Evolutionary conservation across 305 asterid genomes (phyloP), one percentile per base, ranked within the genome.

Genomic region (Coffea humblotiana): DNA sequence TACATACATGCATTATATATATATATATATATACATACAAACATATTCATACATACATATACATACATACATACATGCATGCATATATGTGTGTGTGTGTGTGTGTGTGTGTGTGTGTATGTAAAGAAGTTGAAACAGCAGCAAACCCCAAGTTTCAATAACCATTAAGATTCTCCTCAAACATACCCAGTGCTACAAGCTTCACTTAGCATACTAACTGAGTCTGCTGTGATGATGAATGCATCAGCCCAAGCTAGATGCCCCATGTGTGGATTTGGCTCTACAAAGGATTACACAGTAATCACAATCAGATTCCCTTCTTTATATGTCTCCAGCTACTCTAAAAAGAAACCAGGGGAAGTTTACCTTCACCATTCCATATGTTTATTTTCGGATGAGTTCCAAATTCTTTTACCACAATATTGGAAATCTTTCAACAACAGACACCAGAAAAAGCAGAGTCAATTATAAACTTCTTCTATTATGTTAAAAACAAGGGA

Each of bases 121-220:
- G 2, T 32, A 32, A 32, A 32, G 32, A 32, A 32, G 32, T 1
- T 32, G 32, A 32, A 32, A 32, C 32, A 32, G 32, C 15, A 72
- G 37, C 54, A 70, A 68, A 73, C 27, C 52, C 48, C 48, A 71
- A 74, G 63, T 61, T 83, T 54, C 37, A 81, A 71, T 9, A 77
- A 82, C 72, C 58, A 78, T 68, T 69, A 45, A 52, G 27, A 8
- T 64, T 64, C 52, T 78, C 75, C 52, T 77, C 56, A 67, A 71
- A 51, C 88, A 85, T 94, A 94, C 99, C 98, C 99, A 11, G 99
- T 96, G 89, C 98, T 94, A 90, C 99, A 96, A 82, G 96, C 99
- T 87, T 96, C 99, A 83, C 98, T 96, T 88, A 96, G 82, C 98
- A 94, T 91, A 75, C 97, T 93, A 79, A 94, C 97, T 82, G 98